Base-by-base conservation (phyloP, 2,329 filamentous ascomycete species). In the Neopestalotiopsis rosae region DNA sequence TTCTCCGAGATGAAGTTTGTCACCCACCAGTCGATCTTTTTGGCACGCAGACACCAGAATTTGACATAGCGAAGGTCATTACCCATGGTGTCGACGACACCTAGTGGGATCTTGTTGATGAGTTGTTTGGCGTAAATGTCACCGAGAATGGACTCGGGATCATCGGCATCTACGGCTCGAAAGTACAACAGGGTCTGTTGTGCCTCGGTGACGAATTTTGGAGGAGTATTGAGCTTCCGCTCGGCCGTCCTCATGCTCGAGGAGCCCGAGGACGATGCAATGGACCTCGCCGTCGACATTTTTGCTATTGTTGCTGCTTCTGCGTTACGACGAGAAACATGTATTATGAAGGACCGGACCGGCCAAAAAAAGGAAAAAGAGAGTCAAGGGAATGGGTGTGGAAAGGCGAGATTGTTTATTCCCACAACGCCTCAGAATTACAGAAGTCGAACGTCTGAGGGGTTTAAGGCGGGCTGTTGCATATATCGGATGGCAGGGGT, bases 1-100 rank as follows among this genome's bases (percentile, higher is more conserved):
- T 76, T 65, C 20, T 20, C 42, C 3, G 58, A 52, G 5, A 76
- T 69, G 52, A 76, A 76, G 13, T 65, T 65, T 3, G 68, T 58
- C 10, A 69, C 66, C 71, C 69, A 72, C 1, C 61, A 24, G 57
- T 75, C 74, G 65, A 70, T 65, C 17, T 52, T 57, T 34, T 65
- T 67, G 65, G 69, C 65, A 12, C 70, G 64, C 14, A 57, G 52
- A 28, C 61, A 58, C 56, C 65, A 67, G n/a, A 66, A 57, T 17
- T 63, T 66, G 34, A 69, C 65, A 20, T 58, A 67, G 9, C 68
- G 64, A 9, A 57, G 45, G 38, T 71, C 69, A 14, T 49, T 24
- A 5, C 40, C 64, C 56, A 69, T 40, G 42, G 56, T 67, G 49
- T 62, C 58, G 14, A 56, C 56, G 42, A 71, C 61, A 56, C 69